These are phyloP conservation scores for Colletotrichum lupini DNA, from an alignment of 2,329 filamentous ascomycete genomes.

Conservation along the genomic window DNA sequence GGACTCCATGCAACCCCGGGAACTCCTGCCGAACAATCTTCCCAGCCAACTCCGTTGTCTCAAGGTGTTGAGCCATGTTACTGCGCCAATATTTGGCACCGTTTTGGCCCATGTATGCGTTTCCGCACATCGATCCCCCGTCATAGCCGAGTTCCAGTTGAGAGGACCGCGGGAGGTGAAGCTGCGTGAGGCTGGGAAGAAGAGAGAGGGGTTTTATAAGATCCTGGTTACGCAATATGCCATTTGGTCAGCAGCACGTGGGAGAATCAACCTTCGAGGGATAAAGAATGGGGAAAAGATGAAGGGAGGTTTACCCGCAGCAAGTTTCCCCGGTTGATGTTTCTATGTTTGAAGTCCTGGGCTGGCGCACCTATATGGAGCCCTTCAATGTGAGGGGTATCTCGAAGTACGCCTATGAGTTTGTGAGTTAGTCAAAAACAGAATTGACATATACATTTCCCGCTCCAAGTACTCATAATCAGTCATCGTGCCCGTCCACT, in stretches of 20 bases:
- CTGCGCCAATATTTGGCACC: neutral
- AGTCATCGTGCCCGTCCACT: neutral
- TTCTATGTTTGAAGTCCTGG: neutral
- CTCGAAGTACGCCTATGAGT: neutral
- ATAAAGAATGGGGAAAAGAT: neutral
- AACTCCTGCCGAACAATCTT: neutral
- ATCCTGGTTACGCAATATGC: neutral
- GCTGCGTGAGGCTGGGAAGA: neutral
- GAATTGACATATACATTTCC: accelerated
- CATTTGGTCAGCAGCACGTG: neutral
- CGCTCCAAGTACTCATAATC: neutral
- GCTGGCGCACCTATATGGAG: neutral
- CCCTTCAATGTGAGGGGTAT: neutral
- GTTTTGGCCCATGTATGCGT: neutral
- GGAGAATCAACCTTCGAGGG: neutral
- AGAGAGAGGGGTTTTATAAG: neutral
- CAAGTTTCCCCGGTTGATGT: neutral
- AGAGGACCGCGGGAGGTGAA: neutral
- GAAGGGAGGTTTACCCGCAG: neutral
- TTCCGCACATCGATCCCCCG: neutral
- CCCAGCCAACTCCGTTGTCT: neutral
- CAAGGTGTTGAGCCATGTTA: neutral
- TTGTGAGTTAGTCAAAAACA: accelerated
- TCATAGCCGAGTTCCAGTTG: neutral
- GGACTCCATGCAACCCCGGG: neutral